phyloP scores from a whole-genome alignment of 192 early-diverging fungal species.

The Coemansia sp. region DNA sequence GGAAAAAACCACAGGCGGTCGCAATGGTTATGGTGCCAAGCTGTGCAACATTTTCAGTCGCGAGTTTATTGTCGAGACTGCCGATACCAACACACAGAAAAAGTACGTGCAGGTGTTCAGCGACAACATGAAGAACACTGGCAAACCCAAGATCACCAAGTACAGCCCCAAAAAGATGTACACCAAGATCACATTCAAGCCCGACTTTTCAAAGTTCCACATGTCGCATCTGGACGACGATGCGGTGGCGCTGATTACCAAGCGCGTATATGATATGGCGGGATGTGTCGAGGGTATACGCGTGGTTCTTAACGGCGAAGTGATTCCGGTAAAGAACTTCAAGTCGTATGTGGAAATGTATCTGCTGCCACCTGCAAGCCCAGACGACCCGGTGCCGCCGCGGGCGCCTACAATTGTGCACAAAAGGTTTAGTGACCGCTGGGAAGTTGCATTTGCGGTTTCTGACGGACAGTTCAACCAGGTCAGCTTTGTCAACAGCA shows the following conservation, averaged over 20 bases:
- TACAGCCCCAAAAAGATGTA: constrained; percentile 72
- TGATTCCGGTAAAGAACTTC: constrained; percentile 82
- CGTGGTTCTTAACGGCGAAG: constrained; percentile 81
- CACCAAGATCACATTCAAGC: constrained; percentile 92
- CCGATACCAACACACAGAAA: constrained; percentile 64
- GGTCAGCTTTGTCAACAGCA: constrained; percentile 94
- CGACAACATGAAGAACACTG: constrained; percentile 86
- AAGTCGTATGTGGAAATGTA: constrained; percentile 89
- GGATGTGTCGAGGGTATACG: constrained; percentile 80
- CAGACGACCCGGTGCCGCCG: constrained; percentile 20
- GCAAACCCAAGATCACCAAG: constrained; percentile 69
- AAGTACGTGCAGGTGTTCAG: constrained; percentile 84
- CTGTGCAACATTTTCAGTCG: constrained; percentile 96
- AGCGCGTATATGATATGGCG: constrained; percentile 92
- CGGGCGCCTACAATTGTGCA: constrained; percentile 61
- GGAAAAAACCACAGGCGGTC: constrained; percentile 92
- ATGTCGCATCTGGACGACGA: constrained; percentile 85
- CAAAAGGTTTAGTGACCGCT: constrained; percentile 75
- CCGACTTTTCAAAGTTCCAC: constrained; percentile 88
- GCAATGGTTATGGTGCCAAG: constrained; percentile 94
- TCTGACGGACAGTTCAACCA: constrained; percentile 96
- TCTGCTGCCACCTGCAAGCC: constrained; percentile 32
- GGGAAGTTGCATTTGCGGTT: constrained; percentile 92
- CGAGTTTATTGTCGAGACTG: constrained; percentile 92
- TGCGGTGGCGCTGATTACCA: constrained; percentile 80